Conservation (phyloP, 2,329 filamentous ascomycete genomes). For the Fusarium sororula region DNA sequence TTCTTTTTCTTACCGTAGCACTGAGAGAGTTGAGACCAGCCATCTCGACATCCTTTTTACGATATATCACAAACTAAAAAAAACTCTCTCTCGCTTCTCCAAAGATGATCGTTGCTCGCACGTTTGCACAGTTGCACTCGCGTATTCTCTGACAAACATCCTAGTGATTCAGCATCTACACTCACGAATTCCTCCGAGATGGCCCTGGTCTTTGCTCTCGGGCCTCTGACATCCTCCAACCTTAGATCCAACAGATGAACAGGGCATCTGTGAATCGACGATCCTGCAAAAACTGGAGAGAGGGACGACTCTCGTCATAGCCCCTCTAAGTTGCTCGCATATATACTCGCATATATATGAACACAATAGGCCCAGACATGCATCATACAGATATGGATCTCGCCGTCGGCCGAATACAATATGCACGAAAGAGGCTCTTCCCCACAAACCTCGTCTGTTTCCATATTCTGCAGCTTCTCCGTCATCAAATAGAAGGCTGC, state of each 20-base stretch:
- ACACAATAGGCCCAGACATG: neutral
- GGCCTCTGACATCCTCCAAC: neutral
- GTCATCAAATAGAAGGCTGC: neutral
- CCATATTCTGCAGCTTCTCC: neutral
- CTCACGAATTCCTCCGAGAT: neutral
- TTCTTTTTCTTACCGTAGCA: slow-evolving; percentile 6
- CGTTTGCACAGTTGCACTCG: slow-evolving; percentile 13
- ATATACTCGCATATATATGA: neutral
- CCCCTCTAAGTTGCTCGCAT: neutral
- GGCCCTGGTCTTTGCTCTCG: neutral
- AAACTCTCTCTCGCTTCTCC: slow-evolving; percentile 5
- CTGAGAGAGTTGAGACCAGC: neutral
- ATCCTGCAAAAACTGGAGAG: neutral
- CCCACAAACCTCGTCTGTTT: neutral
- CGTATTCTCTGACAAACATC: slow-evolving; percentile 1
- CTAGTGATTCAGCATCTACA: neutral
- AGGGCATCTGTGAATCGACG: neutral
- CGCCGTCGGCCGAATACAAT: slow-evolving; percentile 6
- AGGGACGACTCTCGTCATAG: neutral
- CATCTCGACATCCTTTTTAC: neutral
- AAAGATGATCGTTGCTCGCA: neutral
- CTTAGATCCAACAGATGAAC: neutral
- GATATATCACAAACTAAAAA: slow-evolving; percentile 13
- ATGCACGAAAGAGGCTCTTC: slow-evolving; percentile 4
- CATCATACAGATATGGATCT: neutral